Evolutionary conservation across 768 basidiomycete genomes (phyloP), one percentile per base, ranked within the genome.

Genomic region (Hericium coralloides): DNA sequence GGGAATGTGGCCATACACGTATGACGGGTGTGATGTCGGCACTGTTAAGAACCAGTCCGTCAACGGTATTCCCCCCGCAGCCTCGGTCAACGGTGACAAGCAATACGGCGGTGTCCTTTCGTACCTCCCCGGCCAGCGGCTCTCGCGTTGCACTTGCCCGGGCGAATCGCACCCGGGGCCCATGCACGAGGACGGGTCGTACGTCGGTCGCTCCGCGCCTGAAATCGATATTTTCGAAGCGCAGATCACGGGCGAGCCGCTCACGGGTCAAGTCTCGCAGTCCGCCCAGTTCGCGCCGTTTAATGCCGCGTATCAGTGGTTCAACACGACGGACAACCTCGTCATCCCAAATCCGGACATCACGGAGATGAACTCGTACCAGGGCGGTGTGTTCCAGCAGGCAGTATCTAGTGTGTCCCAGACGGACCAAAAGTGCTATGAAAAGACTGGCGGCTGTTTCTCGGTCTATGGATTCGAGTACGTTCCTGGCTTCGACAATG

Each of bases 21-120:
- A 91, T 61, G 87, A 91, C 62, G 71, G 78, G 14, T 97, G 95
- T 65, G 95, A 98, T 67, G 79, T 95, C 17, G 95, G 95, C n/a
- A 94, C 94, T 1, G 76, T 81, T 17, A 69, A 79, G 8, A 98
- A 98, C 68, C 95, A 98, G 69, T 87, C 91, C 0, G 49, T 82
- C 48, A 79, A 86, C 57, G 84, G 83, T 1, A 66, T 67, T 48
- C 94, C 94, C 0, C 55, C 61, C 10, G 79, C 84, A 3, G 85
- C 90, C 6, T 72, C 78, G 7, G 71, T 72, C 15, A 76, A 77
- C 53, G 92, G 92, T 14, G 87, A 89, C 64, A 64, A 73, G 2
- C 63, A 65, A 20, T 72, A 78, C 49, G 74, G 74, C 54, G 77
- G 75, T 43, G 77, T 74, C 9, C 72, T 98, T 20, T 92, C 90